A percentile compares a stretch with the other conserved stretches of the same genome.
phyloP scores from a whole-genome alignment of 2,329 filamentous ascomycete genomes.

The Lecanosticta acicola region DNA sequence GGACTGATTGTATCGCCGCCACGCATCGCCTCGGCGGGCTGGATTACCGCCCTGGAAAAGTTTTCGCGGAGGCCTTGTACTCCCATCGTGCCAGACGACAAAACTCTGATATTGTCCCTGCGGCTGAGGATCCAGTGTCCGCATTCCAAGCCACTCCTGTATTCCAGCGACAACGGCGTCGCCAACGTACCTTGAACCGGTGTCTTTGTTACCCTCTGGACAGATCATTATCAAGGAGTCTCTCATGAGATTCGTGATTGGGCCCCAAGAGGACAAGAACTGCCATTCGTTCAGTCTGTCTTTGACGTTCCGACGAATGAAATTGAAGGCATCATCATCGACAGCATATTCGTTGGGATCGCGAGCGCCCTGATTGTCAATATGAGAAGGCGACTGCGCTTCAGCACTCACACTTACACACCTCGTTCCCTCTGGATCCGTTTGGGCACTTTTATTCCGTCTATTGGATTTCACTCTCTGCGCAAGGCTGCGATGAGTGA shows the following conservation, averaged over 20 bases:
- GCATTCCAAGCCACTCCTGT: not conserved
- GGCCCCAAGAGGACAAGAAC: not conserved
- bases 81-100: not conserved
- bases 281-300: not conserved
- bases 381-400: not conserved
- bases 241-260: not conserved
- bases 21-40: no score
- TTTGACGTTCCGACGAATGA: not conserved
- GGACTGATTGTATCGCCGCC: no score
- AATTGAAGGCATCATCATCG: not conserved
- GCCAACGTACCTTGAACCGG: not conserved
- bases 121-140: not conserved
- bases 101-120: not conserved
- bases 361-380: not conserved
- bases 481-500: no score
- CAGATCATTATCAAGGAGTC: not conserved
- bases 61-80: not conserved
- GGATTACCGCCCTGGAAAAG: no score
- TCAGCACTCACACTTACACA: no score
- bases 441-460: no score
- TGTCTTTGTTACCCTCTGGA: not conserved
- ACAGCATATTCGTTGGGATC: not conserved
- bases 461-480: not conserved
- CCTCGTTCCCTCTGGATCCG: no score
- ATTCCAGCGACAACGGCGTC: not conserved